Base-by-base conservation (phyloP, 2,329 filamentous ascomycete species). In the Beauveria sp. region DNA sequence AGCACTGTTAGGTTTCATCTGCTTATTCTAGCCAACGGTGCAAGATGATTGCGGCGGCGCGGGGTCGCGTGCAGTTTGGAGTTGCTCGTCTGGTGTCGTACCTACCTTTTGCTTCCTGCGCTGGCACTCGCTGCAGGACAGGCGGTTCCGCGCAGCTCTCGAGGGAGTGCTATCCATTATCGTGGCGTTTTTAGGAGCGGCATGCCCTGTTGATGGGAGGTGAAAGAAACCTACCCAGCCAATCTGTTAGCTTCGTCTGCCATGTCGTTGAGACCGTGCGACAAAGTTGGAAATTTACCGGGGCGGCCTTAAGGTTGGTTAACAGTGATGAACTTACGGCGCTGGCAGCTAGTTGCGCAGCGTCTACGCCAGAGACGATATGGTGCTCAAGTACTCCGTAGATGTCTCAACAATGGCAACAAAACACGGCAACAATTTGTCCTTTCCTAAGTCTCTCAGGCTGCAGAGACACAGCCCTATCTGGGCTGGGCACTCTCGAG, bases 101-200 rank as follows among this genome's bases (percentile, higher is more conserved):
- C 74, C 68, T 73, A 75, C 74, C 69, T 73, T 76, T 69, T 76
- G 74, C 67, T 76, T 76, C 54, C 74, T 70, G n/a, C 74, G 71
- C 45, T 70, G 67, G 61, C 74, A 80, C 67, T 80, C 78, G 5
- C 76, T 76, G 64, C 78, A 80, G 54, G 78, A 76, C 12, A 70
- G 66, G 46, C 71, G 70, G 63, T 50, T 60, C 26, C 58, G 58
- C 16, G 58, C 42, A 8, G 58, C 28, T 40, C 16, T 46, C 14
- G 58, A 54, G 26, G 58, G 40, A 40, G 26, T 60, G 42, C 40
- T 40, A 20, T 60, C 58, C 58, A 60, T 60, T 40, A 40, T 54
- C 16, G 26, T 28, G 28, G 22, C 7, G 14, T 38, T 38, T 38
- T 14, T 18, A 9, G 16, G 31, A 10, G 16, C n/a, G 26, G 42